Percentiles rank a stretch among this genome's conserved stretches.
phyloP scores from a whole-genome alignment of 257 asterid genomes.

The Fraxinus americana region DNA sequence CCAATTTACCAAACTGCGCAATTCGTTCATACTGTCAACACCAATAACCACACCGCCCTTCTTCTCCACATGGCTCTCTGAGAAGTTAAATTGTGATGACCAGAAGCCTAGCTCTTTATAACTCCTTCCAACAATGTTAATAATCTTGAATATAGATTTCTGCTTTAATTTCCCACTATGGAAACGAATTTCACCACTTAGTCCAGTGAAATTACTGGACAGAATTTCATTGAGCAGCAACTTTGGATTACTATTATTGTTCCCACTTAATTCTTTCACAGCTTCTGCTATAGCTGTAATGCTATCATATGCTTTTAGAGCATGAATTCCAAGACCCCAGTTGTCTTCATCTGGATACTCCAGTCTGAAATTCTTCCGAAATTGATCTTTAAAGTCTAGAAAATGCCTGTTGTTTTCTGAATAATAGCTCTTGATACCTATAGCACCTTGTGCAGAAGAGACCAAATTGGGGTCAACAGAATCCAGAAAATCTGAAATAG shows the following conservation, averaged over 20 bases:
- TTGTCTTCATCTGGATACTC: constrained; percentile 17
- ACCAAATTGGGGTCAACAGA: constrained; percentile 30
- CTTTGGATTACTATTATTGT: too few relatives aligned
- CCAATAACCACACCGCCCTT: not conserved
- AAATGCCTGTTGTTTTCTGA: constrained; percentile 24
- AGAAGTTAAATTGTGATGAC: constrained; percentile 38
- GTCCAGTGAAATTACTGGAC: too few relatives aligned
- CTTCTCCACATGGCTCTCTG: not conserved
- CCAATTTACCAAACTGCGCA: constrained; percentile 33
- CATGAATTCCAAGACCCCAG: too few relatives aligned
- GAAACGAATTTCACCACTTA: too few relatives aligned
- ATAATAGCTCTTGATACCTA: constrained; percentile 39
- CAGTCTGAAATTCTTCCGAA: constrained; percentile 16
- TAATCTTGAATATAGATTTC: constrained; percentile 29
- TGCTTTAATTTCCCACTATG: constrained; percentile 18
- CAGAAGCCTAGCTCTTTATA: constrained; percentile 42
- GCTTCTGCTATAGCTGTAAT: too few relatives aligned
- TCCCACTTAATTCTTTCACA: too few relatives aligned
- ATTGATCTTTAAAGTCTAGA: constrained; percentile 24
- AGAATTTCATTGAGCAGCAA: too few relatives aligned
- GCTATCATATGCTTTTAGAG: too few relatives aligned
- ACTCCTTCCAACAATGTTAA: constrained; percentile 41
- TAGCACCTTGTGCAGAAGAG: constrained; percentile 38
- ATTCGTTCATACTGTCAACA: not conserved
- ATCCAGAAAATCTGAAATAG: constrained; percentile 41